Evolutionary conservation across 1,139 yeast species (phyloP), one percentile per base, ranked within the genome.

Genomic region (Candida pseudoviswanathii): DNA sequence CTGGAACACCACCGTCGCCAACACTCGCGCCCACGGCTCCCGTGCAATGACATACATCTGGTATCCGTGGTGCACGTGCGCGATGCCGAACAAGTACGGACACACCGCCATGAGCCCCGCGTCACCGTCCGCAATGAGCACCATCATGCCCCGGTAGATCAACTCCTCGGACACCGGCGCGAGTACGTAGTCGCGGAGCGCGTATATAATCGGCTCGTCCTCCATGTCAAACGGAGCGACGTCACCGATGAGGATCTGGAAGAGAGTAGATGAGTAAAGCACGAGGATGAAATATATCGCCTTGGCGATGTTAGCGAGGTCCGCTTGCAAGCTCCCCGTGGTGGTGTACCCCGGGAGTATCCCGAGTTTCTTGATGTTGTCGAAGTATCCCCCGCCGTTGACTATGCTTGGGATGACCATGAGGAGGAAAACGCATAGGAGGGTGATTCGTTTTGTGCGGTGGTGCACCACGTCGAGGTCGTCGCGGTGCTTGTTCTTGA

Each of bases 141-240:
- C 57, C 1, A 87, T 68, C 43, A 86, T 70, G 0, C 89, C 78
- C 3, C 98, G 77, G 64, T 86, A 94, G 6, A 90, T 81, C 32
- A 91, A 58, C 62, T 94, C 99, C 64, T 94, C 99, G 0, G 96
- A 86, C 1, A 89, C 50, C 0, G 99, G 99, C 0, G 96, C 98
- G 54, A 89, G 76, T 0, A 89, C 51, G 52, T 81, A 80, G 63
- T 89, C 86, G 52, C 97, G 70, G 41, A 85, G 37, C 6, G 43
- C 46, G 41, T 44, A 43, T 6, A 49, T 24, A 1, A 36, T 45
- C 9, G 39, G 8, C 4, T 30, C 43, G 7, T 30, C 29, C 5
- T 9, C 16, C 16, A 16, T 3, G 9, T 26, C 29, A 16, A 47
- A 25, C n/a, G 46, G 32, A 9, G 43, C 36, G 44, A 29, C 10